phyloP scores from a whole-genome alignment of 2,329 filamentous ascomycete genomes.

The Cladosporium sp. region DNA sequence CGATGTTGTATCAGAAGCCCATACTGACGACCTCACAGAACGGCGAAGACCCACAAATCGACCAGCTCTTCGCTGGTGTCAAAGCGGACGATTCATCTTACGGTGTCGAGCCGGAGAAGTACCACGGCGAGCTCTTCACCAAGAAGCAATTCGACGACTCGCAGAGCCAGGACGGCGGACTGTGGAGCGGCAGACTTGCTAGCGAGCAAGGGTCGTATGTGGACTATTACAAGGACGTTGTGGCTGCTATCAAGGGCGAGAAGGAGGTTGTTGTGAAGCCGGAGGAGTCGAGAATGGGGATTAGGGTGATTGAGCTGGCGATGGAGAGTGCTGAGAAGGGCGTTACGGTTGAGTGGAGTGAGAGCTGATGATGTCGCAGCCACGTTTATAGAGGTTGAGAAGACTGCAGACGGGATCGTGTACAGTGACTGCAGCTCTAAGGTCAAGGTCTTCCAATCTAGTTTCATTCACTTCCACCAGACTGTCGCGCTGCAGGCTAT shows the following conservation, averaged over 20 bases:
- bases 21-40: slow-evolving; percentile 7
- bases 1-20: too few species aligned
- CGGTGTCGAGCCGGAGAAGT: slow-evolving; percentile 42
- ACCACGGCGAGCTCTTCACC: slow-evolving; percentile 45
- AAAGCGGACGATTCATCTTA: slow-evolving; percentile 36
- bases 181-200: slow-evolving; percentile 44
- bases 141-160: slow-evolving; percentile 40
- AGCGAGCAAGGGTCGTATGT: slow-evolving; percentile 45
- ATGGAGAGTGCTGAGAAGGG: slow-evolving; percentile 43
- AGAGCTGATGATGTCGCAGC: not conserved
- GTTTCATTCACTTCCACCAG: not conserved
- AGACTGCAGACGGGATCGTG: not conserved
- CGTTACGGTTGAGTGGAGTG: slow-evolving; percentile 33
- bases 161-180: slow-evolving; percentile 30
- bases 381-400: too few species aligned
- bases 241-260: slow-evolving; percentile 44
- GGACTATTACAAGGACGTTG: slow-evolving; percentile 47
- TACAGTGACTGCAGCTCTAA: not conserved
- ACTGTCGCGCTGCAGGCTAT: not conserved
- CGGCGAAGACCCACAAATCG: slow-evolving; percentile 43
- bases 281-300: slow-evolving; percentile 42
- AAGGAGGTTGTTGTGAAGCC: slow-evolving; percentile 45
- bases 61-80: slow-evolving; percentile 35
- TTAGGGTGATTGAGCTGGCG: slow-evolving; percentile 48
- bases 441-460: not conserved